These are phyloP conservation scores for Scalesia atractyloides DNA, from an alignment of 129 eudicot genomes.

Conservation along the genomic window DNA sequence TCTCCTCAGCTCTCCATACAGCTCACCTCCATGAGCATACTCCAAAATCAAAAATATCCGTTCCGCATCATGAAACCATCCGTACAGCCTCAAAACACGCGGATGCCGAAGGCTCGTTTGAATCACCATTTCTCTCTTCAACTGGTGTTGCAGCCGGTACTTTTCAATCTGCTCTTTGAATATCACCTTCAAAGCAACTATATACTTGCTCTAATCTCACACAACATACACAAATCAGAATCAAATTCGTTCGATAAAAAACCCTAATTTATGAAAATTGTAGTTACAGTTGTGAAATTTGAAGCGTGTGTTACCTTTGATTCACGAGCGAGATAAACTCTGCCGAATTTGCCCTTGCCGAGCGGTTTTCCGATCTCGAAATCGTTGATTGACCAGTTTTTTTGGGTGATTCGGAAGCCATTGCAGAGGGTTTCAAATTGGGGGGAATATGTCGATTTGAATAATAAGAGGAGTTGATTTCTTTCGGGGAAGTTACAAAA, in stretches of 20 bases:
- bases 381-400: slow-evolving; percentile 56
- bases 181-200: slow-evolving; percentile 91
- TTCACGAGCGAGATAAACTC: slow-evolving; percentile 95
- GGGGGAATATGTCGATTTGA: too few species aligned
- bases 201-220: slow-evolving; percentile 54
- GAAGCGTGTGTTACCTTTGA: slow-evolving; percentile 45
- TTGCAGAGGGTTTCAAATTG: not conserved
- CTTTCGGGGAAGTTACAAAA: too few species aligned
- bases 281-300: not conserved
- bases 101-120: slow-evolving; percentile 80
- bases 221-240: not conserved
- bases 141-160: slow-evolving; percentile 76
- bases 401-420: slow-evolving; percentile 34
- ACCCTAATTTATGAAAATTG: slow-evolving; percentile 16
- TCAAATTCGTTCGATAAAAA: not conserved
- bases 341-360: slow-evolving; percentile 91
- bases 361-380: slow-evolving; percentile 92
- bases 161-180: slow-evolving; percentile 90
- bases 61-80: slow-evolving; percentile 75
- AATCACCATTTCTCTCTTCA: slow-evolving; percentile 80
- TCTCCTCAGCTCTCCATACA: slow-evolving; percentile 48
- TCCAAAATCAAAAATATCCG: slow-evolving; percentile 70
- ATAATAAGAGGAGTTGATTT: too few species aligned
- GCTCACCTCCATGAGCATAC: slow-evolving; percentile 92
- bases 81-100: slow-evolving; percentile 67